Evolutionary conservation across 2,329 filamentous ascomycete genomes (phyloP).

Genomic region (Colletotrichum noveboracense): DNA sequence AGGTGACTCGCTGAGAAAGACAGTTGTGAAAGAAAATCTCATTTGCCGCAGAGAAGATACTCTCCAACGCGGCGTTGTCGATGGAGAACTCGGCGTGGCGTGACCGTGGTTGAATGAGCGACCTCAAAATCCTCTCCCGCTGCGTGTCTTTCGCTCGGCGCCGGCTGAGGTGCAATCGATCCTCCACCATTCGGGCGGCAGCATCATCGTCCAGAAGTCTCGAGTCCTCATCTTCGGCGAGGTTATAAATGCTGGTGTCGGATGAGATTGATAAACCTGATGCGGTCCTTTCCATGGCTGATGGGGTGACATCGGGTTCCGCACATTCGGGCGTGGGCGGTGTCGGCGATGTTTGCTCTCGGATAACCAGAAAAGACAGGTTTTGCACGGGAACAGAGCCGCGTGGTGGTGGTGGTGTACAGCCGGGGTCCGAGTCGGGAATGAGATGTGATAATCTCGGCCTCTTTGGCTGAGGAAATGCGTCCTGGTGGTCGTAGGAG

Average conservation of each 20-base stretch:
- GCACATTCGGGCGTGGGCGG: constrained; percentile 23
- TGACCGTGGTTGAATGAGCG: constrained; percentile 58
- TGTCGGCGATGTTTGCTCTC: constrained; percentile 35
- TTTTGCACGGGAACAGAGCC: constrained; percentile 36
- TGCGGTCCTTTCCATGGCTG: constrained; percentile 51
- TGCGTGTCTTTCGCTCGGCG: constrained; percentile 54
- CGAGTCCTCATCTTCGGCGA: constrained; percentile 32
- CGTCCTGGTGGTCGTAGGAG: constrained; percentile 32
- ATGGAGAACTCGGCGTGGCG: constrained; percentile 54
- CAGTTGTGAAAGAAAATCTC: constrained; percentile 66
- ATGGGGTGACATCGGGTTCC: constrained; percentile 22
- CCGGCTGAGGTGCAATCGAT: constrained; percentile 49
- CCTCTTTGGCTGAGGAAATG: constrained; percentile 18
- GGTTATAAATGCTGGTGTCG: constrained; percentile 35
- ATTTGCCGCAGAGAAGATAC: constrained; percentile 66
- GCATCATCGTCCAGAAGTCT: constrained; percentile 48
- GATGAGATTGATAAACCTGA: constrained; percentile 54
- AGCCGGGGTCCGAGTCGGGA: neutral
- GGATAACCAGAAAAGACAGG: constrained; percentile 43
- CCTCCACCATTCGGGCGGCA: constrained; percentile 54
- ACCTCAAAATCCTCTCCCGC: constrained; percentile 62
- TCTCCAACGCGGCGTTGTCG: constrained; percentile 61
- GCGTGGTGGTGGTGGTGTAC: constrained; percentile 13
- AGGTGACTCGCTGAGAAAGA: constrained; percentile 61
- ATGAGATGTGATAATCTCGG: neutral